Evolutionary conservation across 2,329 filamentous ascomycete genomes (phyloP), one percentile per base, ranked within the genome.

Genomic region (Penicillium decumbens): DNA sequence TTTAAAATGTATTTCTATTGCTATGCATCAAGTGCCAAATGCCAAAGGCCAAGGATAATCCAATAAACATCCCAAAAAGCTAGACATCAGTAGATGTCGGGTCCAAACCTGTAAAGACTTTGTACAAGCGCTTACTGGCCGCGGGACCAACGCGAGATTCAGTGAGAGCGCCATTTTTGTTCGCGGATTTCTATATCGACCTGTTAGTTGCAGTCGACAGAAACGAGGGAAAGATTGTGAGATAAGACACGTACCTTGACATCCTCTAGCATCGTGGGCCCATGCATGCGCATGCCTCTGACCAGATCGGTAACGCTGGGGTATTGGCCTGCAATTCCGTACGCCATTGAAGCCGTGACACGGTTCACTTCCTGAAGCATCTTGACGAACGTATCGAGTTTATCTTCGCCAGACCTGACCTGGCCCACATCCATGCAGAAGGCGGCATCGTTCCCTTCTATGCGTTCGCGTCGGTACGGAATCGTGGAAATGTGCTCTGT

Each of bases 381-480:
- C 56, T 81, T 81, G 39, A 82, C 73, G 55, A 85, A 92, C 0
- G 83, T 88, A 59, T 91, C 87, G 6, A 72, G 66, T 1, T 77
- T 71, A 38, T 81, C 79, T 25, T 85, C 80, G 25, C 88, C 88
- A 0, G 83, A 80, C 47, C 81, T 82, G 37, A 92, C 85, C 68
- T 92, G 88, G 0, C 88, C 88, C 0, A 76, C 75, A 45, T 89
- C 87, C 85, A 91, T 90, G 69, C 87, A 91, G 65, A 92, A 92
- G 0, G 80, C 69, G 3, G 72, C 66, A 57, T 74, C 68, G 13
- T 74, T 82, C 2, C 73, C 63, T 1, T 78, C 75, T 46, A 74
- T 72, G 28, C 70, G 65, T 47, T 76, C 70, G 6, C 62, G 65
- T 12, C 81, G 81, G 67, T 91, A 91, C 0, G 87, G 88, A 20